Percentiles rank a stretch among this genome's conserved stretches.
These are phyloP conservation scores for Cladorrhinum sp. DNA, from an alignment of 2,329 filamentous ascomycete genomes.

Conservation along the genomic window DNA sequence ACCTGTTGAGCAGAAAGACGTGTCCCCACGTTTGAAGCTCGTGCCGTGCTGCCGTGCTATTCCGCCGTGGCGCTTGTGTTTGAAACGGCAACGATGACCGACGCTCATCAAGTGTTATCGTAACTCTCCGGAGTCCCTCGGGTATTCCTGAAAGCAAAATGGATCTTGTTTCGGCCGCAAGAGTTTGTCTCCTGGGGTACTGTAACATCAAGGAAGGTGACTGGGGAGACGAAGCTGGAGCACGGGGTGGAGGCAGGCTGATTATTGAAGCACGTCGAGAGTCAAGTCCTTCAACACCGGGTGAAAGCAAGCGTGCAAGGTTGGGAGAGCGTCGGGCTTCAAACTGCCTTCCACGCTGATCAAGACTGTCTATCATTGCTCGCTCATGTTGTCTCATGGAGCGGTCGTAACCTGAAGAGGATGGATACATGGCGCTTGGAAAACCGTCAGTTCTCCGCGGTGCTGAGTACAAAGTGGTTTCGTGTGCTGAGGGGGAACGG, in stretches of 20 bases:
- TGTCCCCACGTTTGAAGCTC: constrained; percentile 42
- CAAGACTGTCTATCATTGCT: constrained; percentile 35
- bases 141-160: constrained; percentile 31
- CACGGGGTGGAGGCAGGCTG: constrained; percentile 17
- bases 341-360: constrained; percentile 28
- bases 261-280: constrained; percentile 16
- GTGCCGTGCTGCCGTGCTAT: constrained; percentile 30
- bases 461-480: constrained; percentile 29
- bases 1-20: constrained; percentile 40
- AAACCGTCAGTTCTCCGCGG: constrained; percentile 34
- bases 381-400: constrained; percentile 37
- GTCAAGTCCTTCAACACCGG: constrained; percentile 31
- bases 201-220: constrained; percentile 15
- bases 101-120: constrained; percentile 23
- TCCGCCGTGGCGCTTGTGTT: constrained; percentile 18
- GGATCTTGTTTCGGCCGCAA: constrained; percentile 32
- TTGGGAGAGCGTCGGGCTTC: constrained; percentile 16
- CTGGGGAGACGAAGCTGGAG: constrained; percentile 17
- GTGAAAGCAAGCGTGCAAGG: constrained; percentile 23
- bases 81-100: constrained; percentile 27
- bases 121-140: constrained; percentile 10
- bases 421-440: constrained; percentile 36
- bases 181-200: constrained; percentile 28
- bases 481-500: constrained; percentile 17
- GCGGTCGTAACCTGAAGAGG: constrained; percentile 32